These are phyloP conservation scores for Friedmanniomyces simplex DNA, from an alignment of 495 filamentous ascomycete genomes.

Conservation along the genomic window DNA sequence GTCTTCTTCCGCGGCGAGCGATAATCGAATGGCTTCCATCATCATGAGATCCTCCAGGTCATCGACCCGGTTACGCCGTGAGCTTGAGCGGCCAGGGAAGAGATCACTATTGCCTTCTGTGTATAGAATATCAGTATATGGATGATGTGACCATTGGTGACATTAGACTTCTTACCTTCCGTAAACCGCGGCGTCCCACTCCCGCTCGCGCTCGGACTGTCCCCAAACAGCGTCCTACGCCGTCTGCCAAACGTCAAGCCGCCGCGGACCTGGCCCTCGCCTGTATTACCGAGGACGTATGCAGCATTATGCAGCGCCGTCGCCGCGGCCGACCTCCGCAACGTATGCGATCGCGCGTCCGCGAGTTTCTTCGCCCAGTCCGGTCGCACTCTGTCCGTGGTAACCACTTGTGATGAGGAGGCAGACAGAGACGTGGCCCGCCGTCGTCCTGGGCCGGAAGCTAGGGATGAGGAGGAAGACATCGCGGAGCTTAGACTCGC, in stretches of 20 bases:
- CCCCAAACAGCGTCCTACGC: slow-evolving; percentile 31
- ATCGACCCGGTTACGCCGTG: slow-evolving; percentile 59
- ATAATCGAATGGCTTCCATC: slow-evolving; percentile 86
- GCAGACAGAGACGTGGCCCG: slow-evolving; percentile 77
- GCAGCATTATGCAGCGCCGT: slow-evolving; percentile 92
- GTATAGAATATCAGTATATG: slow-evolving; percentile 31
- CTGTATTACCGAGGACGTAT: slow-evolving; percentile 69
- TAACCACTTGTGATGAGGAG: slow-evolving; percentile 69
- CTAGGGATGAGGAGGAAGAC: slow-evolving; percentile 54
- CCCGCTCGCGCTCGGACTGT: slow-evolving; percentile 31
- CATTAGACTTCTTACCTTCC: background rate
- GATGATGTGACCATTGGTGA: too few relatives aligned
- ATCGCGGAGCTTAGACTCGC: slow-evolving; percentile 55
- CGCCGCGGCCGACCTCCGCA: slow-evolving; percentile 80
- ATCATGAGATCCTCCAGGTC: slow-evolving; percentile 98
- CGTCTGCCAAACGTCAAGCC: slow-evolving; percentile 33
- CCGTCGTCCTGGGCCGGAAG: slow-evolving; percentile 46
- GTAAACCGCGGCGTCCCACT: slow-evolving; percentile 27
- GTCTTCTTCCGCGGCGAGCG: slow-evolving; percentile 83
- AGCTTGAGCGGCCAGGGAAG: slow-evolving; percentile 44
- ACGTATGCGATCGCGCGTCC: slow-evolving; percentile 70
- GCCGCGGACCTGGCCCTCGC: slow-evolving; percentile 36
- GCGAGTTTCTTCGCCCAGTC: slow-evolving; percentile 90
- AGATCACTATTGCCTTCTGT: slow-evolving; percentile 38
- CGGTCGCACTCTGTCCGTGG: slow-evolving; percentile 81